Base-by-base conservation (phyloP, 345 rosid species). In the Gynandropsis gynandra region DNA sequence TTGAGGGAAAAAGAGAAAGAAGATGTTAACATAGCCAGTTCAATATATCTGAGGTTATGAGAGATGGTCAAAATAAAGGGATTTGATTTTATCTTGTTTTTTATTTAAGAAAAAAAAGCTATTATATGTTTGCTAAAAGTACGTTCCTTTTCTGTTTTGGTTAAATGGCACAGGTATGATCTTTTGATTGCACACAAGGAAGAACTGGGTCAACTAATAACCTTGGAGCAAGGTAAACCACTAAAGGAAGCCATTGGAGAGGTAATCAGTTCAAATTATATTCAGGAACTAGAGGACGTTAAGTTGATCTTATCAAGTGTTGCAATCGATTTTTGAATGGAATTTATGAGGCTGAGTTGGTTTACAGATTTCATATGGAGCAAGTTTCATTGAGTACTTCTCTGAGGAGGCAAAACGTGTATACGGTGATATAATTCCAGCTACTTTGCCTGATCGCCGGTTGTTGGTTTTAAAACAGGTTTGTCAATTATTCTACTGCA, bases 151-250 rank as follows among this genome's bases (percentile, higher is more conserved):
- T 58, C 47, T 51, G 38, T 37, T 38, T 45, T 10, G 41, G 54
- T 33, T 59, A 69, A 37, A 43, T 58, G 74, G 59, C 55, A 35
- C 59, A 92, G 98, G 98, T 92, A 70, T 57, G 88, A 87, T 64
- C 76, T 87, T 41, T 64, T 92, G 53, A 58, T 85, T 67, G 66
- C 81, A 56, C 83, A 87, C 76, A 83, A 81, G 73, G 93, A 92
- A 72, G 94, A 92, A 59, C 85, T 92, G 65, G 99, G 90, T 53
- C 87, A 85, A 65, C 79, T 87, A 43, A 88, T 92, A 62, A 88
- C 97, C 35, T 72, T 87, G 65, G 98, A 92, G 80, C 90, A 83
- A 79, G 98, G 98, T 39, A 92, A 92, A 64, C 97, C 98, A 59
- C 70, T 92, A 38, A 78, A 80, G 62, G 98, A 92, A 61, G 94